Conservation (phyloP, 495 filamentous ascomycete species). For the Trypethelium eluteriae region DNA sequence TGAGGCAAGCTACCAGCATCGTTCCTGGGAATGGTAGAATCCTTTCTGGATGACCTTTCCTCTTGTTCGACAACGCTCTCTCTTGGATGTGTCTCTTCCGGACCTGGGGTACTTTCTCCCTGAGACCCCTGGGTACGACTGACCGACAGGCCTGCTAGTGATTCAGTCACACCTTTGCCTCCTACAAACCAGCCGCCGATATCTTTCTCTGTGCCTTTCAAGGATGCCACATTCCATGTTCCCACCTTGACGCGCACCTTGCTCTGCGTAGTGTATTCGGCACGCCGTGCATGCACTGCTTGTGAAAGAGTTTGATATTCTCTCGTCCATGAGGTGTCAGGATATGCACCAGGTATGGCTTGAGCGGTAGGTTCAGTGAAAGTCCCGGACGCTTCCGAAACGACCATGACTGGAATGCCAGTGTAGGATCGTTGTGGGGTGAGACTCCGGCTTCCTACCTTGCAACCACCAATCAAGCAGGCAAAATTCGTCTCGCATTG, state of each 20-base stretch:
- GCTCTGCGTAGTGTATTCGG: slow-evolving; percentile 66
- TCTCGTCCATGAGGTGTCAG: slow-evolving; percentile 15
- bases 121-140: not conserved
- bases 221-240: slow-evolving; percentile 88
- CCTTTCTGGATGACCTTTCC: slow-evolving; percentile 35
- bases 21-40: slow-evolving; percentile 35
- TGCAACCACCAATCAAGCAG: no score
- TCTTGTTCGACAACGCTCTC: slow-evolving; percentile 27
- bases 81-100: not conserved
- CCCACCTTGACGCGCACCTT: slow-evolving; percentile 77
- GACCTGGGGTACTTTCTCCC: not conserved
- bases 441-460: no score
- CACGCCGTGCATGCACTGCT: slow-evolving; percentile 59
- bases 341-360: slow-evolving; percentile 31
- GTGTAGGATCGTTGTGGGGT: no score
- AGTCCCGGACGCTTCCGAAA: not conserved
- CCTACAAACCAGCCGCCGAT: slow-evolving; percentile 77
- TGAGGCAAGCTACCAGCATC: slow-evolving; percentile 36
- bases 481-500: no score
- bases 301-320: slow-evolving; percentile 45
- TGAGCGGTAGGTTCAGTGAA: slow-evolving; percentile 21
- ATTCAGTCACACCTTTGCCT: slow-evolving; percentile 59
- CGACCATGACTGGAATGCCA: not conserved
- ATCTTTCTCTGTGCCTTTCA: slow-evolving; percentile 75
- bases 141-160: slow-evolving; percentile 47